Conservation (phyloP, 768 basidiomycete species). For the Rubroboletus satanas region DNA sequence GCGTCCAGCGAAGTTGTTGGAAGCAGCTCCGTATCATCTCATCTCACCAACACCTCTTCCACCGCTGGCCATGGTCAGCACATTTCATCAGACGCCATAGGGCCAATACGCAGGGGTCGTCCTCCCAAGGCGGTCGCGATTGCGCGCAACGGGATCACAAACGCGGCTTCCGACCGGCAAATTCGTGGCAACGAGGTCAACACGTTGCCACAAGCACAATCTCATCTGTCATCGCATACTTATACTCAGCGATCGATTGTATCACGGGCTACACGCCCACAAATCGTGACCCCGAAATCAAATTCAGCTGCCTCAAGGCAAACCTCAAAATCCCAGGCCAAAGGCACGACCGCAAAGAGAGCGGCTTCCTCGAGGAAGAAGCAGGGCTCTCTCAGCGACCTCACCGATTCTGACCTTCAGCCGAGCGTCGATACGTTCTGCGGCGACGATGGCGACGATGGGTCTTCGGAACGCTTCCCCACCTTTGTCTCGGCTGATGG, state of each 20-base stretch:
- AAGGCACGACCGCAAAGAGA: slow-evolving; percentile 33
- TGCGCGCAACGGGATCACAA: slow-evolving; percentile 25
- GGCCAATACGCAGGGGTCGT: slow-evolving; percentile 51
- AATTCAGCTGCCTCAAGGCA: slow-evolving; percentile 33
- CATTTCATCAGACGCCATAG: slow-evolving; percentile 11
- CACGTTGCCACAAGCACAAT: slow-evolving; percentile 36
- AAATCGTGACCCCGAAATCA: slow-evolving; percentile 24
- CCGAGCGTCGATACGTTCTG: slow-evolving; percentile 35
- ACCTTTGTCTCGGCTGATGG: slow-evolving; percentile 68
- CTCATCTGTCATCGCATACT: slow-evolving; percentile 29
- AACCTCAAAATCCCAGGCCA: slow-evolving; percentile 37
- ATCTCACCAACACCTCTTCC: slow-evolving; percentile 18
- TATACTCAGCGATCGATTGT: slow-evolving; percentile 18
- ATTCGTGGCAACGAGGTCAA: slow-evolving; percentile 31
- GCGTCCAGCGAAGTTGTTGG: slow-evolving; percentile 39
- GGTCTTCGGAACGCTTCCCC: slow-evolving; percentile 46
- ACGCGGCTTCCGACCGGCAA: slow-evolving; percentile 20
- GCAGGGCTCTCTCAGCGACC: slow-evolving; percentile 11
- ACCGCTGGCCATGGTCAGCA: slow-evolving; percentile 27
- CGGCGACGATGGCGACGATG: slow-evolving; percentile 30
- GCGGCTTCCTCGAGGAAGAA: slow-evolving; percentile 20
- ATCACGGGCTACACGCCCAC: slow-evolving; percentile 25
- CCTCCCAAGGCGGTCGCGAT: slow-evolving; percentile 47
- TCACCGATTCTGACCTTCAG: slow-evolving; percentile 29
- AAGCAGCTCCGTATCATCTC: slow-evolving; percentile 16